Conservation (phyloP, 768 basidiomycete species). For the Boletus sp. region DNA sequence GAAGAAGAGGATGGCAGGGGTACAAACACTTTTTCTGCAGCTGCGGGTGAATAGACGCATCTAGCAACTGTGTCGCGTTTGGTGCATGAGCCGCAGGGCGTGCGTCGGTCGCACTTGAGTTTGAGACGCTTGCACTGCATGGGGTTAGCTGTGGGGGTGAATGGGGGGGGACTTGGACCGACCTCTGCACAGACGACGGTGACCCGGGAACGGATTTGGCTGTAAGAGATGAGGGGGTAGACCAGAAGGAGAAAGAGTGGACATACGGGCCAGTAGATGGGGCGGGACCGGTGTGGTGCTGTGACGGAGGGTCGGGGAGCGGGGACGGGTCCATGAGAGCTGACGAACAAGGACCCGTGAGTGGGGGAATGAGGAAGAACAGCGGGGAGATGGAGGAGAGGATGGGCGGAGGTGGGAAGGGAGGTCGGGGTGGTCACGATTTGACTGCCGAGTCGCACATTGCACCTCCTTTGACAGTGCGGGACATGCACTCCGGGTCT, state of each 20-base stretch:
- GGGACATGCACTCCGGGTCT: conserved; percentile 17
- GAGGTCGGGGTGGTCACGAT: neutral
- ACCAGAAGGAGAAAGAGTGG: conserved; percentile 4
- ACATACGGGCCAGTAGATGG: conserved; percentile 32
- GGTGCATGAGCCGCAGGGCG: conserved; percentile 72
- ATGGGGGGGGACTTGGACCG: conserved; percentile 11
- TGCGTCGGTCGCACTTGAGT: conserved; percentile 77
- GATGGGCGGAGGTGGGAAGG: neutral
- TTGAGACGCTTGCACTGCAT: conserved; percentile 82
- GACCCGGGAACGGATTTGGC: conserved; percentile 70
- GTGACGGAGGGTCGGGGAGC: conserved; percentile 15
- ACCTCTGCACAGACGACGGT: conserved; percentile 85
- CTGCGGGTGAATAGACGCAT: conserved; percentile 77
- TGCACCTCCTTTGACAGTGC: conserved; percentile 16
- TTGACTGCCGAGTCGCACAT: conserved; percentile 16
- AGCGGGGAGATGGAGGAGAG: neutral
- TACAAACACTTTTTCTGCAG: conserved; percentile 79
- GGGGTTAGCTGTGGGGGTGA: conserved; percentile 4
- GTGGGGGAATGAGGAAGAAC: neutral
- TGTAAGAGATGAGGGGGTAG: conserved; percentile 23
- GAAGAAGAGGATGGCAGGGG: neutral
- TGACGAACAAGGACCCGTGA: neutral
- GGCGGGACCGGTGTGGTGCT: conserved; percentile 12
- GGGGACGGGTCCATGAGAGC: conserved; percentile 18
- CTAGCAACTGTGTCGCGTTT: conserved; percentile 73